phyloP scores from a whole-genome alignment of 805 yeast species.

The Ogataea ganodermae region DNA sequence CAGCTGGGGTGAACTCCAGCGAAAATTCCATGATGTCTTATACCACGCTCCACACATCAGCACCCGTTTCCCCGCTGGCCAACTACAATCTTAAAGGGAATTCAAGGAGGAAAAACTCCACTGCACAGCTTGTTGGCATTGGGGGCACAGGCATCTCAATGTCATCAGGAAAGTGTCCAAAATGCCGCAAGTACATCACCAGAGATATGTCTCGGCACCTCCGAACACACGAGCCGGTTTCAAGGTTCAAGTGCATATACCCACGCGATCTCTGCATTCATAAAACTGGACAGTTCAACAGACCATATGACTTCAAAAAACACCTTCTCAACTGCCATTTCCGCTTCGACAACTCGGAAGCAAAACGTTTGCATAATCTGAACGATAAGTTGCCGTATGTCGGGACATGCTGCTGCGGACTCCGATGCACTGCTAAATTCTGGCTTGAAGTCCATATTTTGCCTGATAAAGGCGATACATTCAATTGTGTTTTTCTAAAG shows the following conservation, averaged over 20 bases:
- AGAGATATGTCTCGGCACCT: constrained; percentile 65
- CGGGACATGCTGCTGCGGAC: constrained; percentile 60
- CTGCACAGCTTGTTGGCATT: background rate
- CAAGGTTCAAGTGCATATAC: constrained; percentile 59
- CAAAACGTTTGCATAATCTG: constrained; percentile 49
- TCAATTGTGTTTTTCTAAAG: constrained; percentile 20
- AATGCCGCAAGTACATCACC: constrained; percentile 55
- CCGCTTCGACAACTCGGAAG: constrained; percentile 48
- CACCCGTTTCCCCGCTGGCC: background rate
- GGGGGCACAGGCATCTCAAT: background rate
- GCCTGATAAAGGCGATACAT: constrained; percentile 27
- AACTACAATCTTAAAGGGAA: background rate
- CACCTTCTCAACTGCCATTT: constrained; percentile 65
- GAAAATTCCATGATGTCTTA: background rate
- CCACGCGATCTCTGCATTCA: constrained; percentile 59
- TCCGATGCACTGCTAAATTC: constrained; percentile 46
- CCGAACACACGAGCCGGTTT: constrained; percentile 58
- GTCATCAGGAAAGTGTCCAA: constrained; percentile 37
- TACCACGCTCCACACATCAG: background rate
- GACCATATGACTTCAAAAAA: constrained; percentile 69
- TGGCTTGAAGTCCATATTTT: constrained; percentile 61
- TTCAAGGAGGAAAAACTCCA: background rate
- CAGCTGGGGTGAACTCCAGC: background rate
- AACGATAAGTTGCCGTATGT: constrained; percentile 50
- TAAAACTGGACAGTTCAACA: constrained; percentile 61